phyloP scores from a whole-genome alignment of 2,329 filamentous ascomycete species.

The Colletotrichum camelliae region DNA sequence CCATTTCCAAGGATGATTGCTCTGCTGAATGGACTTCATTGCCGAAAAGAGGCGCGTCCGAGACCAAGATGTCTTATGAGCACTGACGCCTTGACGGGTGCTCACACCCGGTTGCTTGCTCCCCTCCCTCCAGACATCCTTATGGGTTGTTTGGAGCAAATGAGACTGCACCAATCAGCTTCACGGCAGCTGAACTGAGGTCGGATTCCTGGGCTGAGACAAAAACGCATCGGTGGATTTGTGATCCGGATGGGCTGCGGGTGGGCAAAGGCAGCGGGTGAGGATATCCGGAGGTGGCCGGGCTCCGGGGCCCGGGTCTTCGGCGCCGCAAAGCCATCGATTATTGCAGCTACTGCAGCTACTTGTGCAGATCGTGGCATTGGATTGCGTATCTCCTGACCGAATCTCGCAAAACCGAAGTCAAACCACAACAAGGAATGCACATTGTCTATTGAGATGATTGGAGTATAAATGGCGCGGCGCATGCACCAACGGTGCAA shows the following conservation, averaged over 20 bases:
- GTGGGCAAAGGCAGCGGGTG: background rate
- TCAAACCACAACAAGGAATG: background rate
- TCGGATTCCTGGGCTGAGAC: background rate
- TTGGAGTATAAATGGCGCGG: background rate
- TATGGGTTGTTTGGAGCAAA: background rate
- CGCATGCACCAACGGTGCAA: background rate
- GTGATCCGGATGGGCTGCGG: background rate
- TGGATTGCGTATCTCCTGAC: background rate
- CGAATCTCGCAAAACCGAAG: background rate
- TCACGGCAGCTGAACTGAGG: background rate
- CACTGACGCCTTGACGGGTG: background rate
- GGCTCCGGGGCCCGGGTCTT: background rate
- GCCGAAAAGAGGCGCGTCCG: background rate
- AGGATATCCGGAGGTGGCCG: background rate
- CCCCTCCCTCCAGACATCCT: background rate
- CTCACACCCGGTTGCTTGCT: background rate
- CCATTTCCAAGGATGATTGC: conserved; percentile 29
- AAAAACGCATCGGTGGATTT: background rate
- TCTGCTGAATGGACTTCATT: background rate
- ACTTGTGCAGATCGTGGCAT: background rate
- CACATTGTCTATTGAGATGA: background rate
- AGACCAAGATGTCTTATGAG: background rate
- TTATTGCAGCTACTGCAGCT: background rate
- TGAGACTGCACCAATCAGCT: background rate
- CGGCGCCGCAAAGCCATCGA: background rate